Evolutionary conservation across 2,329 filamentous ascomycete genomes (phyloP).

Genomic region (Aspergillus sp.): DNA sequence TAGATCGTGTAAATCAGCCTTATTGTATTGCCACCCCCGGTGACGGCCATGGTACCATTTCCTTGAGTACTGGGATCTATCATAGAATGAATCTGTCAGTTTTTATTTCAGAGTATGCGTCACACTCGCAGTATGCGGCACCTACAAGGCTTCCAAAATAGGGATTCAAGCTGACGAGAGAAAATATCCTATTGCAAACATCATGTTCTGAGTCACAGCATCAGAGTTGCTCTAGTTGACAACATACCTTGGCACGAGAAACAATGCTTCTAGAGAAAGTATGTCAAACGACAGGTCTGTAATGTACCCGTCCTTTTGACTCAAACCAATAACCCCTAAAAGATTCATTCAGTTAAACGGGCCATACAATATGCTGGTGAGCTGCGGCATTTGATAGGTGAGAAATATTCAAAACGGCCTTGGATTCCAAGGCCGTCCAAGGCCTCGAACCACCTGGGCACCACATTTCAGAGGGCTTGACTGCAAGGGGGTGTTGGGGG

Average conservation of each 20-base stretch:
- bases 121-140: constrained; percentile 7
- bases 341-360: background rate
- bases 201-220: constrained; percentile 18
- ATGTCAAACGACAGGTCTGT: constrained; percentile 83
- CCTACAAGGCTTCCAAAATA: constrained; percentile 66
- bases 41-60: constrained; percentile 63
- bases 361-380: background rate
- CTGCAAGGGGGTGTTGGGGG: background rate
- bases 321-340: constrained; percentile 66
- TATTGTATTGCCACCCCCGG: constrained; percentile 2
- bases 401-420: background rate
- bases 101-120: constrained; percentile 2
- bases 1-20: constrained; percentile 35
- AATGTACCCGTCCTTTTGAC: constrained; percentile 59
- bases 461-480: background rate
- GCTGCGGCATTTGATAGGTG: background rate
- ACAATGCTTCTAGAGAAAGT: constrained; percentile 82
- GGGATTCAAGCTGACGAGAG: constrained; percentile 79
- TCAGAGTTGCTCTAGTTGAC: background rate
- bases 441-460: background rate
- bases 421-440: too few species aligned
- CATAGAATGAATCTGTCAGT: constrained; percentile 20
- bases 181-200: constrained; percentile 65
- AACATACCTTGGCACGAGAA: constrained; percentile 71
- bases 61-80: constrained; percentile 81